phyloP scores from a whole-genome alignment of 1,284 basidiomycete genomes.

The Macrocybe sp. region DNA sequence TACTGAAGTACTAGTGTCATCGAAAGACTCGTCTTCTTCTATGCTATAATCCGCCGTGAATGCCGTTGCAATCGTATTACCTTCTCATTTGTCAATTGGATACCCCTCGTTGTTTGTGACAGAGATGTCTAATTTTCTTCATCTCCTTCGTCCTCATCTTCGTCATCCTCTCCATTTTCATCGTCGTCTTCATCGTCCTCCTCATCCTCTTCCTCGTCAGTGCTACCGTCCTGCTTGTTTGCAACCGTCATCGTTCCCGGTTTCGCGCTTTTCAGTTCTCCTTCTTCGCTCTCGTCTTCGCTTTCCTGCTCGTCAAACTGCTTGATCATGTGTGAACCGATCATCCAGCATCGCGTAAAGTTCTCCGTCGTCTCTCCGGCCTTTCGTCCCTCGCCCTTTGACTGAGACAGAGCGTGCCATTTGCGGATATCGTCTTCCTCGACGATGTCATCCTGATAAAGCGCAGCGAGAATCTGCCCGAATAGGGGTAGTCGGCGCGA shows the following conservation, averaged over 20 bases:
- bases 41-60: no score
- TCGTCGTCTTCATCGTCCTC: slow-evolving; percentile 17
- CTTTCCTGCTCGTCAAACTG: slow-evolving; percentile 75
- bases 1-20: slow-evolving; percentile 43
- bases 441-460: slow-evolving; percentile 75
- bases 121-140: not conserved
- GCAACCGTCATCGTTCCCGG: not conserved
- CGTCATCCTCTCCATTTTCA: slow-evolving; percentile 17
- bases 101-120: not conserved
- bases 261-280: slow-evolving; percentile 9
- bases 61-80: no score
- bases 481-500: slow-evolving; percentile 62
- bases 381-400: slow-evolving; percentile 44
- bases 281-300: slow-evolving; percentile 44
- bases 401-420: slow-evolving; percentile 55
- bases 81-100: not conserved
- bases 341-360: slow-evolving; percentile 61
- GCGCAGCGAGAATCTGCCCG: slow-evolving; percentile 67
- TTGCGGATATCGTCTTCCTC: slow-evolving; percentile 75
- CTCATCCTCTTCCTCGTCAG: slow-evolving; percentile 18
- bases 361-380: slow-evolving; percentile 42
- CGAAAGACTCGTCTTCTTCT: no score
- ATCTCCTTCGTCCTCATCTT: slow-evolving; percentile 1
- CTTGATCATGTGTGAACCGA: slow-evolving; percentile 70
- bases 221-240: slow-evolving; percentile 12